Evolutionary conservation across 2,329 filamentous ascomycete species (phyloP).

Genomic region (Pseudogymnoascus pannorum): DNA sequence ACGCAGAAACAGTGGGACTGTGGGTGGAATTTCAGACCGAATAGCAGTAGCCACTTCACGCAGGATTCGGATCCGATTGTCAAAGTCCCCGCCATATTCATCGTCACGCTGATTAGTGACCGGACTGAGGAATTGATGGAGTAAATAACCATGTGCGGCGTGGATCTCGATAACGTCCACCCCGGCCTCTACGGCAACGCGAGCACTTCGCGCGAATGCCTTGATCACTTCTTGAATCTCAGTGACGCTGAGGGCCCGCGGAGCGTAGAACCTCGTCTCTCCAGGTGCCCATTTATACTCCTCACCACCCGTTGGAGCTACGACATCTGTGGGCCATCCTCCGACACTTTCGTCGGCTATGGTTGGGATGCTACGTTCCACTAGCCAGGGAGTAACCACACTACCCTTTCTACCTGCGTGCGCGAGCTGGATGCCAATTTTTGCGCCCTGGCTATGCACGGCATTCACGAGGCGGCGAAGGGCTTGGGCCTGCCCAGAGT

Average conservation of each 20-base stretch:
- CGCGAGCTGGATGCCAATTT: conserved; percentile 71
- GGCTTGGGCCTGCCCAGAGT: conserved; percentile 59
- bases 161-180: conserved; percentile 72
- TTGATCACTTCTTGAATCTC: conserved; percentile 61
- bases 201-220: conserved; percentile 51
- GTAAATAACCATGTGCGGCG: conserved; percentile 70
- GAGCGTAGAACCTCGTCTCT: conserved; percentile 27
- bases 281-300: conserved; percentile 25
- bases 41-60: conserved; percentile 60
- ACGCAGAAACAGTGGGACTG: conserved; percentile 66
- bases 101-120: conserved; percentile 61
- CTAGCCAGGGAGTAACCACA: conserved; percentile 52
- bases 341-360: conserved; percentile 20
- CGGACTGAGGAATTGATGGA: conserved; percentile 63
- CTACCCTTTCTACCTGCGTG: conserved; percentile 70
- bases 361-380: too few relatives aligned
- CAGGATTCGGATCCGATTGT: conserved; percentile 62
- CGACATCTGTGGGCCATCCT: conserved; percentile 52
- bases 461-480: conserved; percentile 68
- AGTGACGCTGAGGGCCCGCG: conserved; percentile 58
- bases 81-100: conserved; percentile 59
- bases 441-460: conserved; percentile 68
- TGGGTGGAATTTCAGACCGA: conserved; percentile 53
- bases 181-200: conserved; percentile 58
- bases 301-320: conserved; percentile 52